Base-by-base conservation (phyloP, 768 basidiomycete genomes). In the Tricholoma matsutake region DNA sequence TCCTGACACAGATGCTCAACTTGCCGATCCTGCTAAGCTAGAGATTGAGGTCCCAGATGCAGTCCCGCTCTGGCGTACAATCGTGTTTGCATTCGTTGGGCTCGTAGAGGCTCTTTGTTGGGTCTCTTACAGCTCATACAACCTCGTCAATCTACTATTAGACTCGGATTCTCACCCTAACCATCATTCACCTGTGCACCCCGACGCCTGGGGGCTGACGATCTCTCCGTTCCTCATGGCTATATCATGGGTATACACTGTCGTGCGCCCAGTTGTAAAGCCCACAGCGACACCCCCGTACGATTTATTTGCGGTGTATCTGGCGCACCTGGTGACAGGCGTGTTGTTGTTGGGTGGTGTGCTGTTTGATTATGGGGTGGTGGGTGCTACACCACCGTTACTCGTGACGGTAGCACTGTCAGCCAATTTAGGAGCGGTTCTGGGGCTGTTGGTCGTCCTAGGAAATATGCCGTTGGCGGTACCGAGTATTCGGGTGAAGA, bases 211-310 rank as follows among this genome's bases (percentile, higher is more conserved):
- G 76, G 63, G 58, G 13, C 77, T 72, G 16, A 18, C 4, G 3
- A 60, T 79, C 2, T 75, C 75, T 6, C 74, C 79, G 0, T 73
- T 88, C 53, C 67, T 88, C 31, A 66, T 83, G 25, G 83, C 85
- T 0, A 62, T 74, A 0, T 75, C 84, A 3, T 93, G 92, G 92
- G 69, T 89, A 39, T 92, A 90, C 65, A 84, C 87, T 0, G 72
- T 83, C 18, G 64, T 82, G 29, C 83, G 87, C 35, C 83, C 87
- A 0, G 75, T 83, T 18, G 65, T 79, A 20, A 83, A 85, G 51
- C 84, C 86, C 0, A 75, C 77, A 5, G 72, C 82, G 0, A 92
- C 88, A 0, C 79, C 82, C 2, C 88, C 87, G 16, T 81, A 73
- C 63, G 89, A 89, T 65, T 72, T 92, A 16, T 83, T 92, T 69